A percentile compares a stretch with the other conserved stretches of the same genome.
Evolutionary conservation across 2,329 filamentous ascomycete species (phyloP).

Genomic region (Paecilomyces niveus): DNA sequence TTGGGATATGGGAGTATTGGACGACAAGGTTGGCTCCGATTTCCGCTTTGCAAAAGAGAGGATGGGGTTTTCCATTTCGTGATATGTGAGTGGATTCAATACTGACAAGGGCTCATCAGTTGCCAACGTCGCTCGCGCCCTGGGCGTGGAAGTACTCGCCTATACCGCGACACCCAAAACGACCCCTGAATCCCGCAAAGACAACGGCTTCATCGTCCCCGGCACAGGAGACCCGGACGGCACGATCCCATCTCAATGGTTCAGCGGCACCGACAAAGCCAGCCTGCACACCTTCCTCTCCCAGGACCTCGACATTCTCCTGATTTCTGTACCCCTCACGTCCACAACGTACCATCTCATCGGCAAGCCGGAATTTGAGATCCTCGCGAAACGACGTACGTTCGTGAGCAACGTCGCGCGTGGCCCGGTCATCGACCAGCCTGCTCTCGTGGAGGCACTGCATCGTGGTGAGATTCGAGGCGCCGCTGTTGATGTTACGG

Average conservation of each 20-base stretch:
- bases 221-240: conserved; percentile 58
- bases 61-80: not conserved
- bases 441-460: conserved; percentile 57
- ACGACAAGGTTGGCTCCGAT: conserved; percentile 43
- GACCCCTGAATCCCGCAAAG: conserved; percentile 57
- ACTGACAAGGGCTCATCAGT: conserved; percentile 26
- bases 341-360: conserved; percentile 49
- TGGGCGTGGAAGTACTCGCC: conserved; percentile 67
- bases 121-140: conserved; percentile 51
- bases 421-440: conserved; percentile 55
- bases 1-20: conserved; percentile 58
- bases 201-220: conserved; percentile 60
- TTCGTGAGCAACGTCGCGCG: conserved; percentile 68
- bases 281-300: conserved; percentile 48
- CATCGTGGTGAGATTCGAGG: conserved; percentile 50
- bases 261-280: conserved; percentile 46
- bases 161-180: conserved; percentile 65
- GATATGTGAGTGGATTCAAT: not conserved
- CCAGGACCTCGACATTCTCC: conserved; percentile 50
- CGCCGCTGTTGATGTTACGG: conserved; percentile 70
- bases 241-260: conserved; percentile 49
- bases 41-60: not conserved
- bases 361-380: conserved; percentile 46
- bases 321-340: conserved; percentile 53
- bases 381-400: conserved; percentile 43